Percentiles rank a stretch among this genome's conserved stretches.
These are phyloP conservation scores for Vigna mungo DNA, from an alignment of 306 rosid genomes.

Conservation along the genomic window DNA sequence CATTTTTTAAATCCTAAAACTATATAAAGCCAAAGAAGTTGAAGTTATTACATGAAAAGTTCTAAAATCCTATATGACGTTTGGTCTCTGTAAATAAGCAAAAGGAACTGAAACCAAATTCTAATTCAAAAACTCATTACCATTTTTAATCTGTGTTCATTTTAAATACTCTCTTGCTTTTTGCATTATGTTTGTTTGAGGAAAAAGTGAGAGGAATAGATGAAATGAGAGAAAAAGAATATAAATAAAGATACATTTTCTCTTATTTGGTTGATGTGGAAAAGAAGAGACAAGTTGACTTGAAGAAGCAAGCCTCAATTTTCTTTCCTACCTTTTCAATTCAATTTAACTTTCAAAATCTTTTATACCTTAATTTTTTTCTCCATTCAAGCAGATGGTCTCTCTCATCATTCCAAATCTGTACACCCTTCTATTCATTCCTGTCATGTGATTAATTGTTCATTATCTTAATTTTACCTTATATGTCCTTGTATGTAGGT, in stretches of 20 bases:
- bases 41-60: neutral
- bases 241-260: neutral
- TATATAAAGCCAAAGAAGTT: neutral
- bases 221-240: neutral
- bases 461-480: slow-evolving; percentile 8
- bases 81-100: neutral
- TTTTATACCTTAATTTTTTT: neutral
- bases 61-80: neutral
- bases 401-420: neutral
- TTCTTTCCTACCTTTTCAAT: neutral
- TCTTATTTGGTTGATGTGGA: neutral
- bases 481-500: neutral
- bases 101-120: neutral
- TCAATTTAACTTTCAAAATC: neutral
- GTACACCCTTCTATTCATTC: neutral
- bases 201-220: neutral
- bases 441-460: neutral
- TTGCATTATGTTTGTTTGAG: neutral
- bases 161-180: neutral
- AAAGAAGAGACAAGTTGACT: neutral
- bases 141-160: neutral
- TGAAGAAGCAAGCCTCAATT: neutral
- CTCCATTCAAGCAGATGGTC: neutral
- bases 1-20: neutral
- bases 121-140: neutral